phyloP scores from a whole-genome alignment of 1,139 yeast species.

The Eremothecium gossypii region DNA sequence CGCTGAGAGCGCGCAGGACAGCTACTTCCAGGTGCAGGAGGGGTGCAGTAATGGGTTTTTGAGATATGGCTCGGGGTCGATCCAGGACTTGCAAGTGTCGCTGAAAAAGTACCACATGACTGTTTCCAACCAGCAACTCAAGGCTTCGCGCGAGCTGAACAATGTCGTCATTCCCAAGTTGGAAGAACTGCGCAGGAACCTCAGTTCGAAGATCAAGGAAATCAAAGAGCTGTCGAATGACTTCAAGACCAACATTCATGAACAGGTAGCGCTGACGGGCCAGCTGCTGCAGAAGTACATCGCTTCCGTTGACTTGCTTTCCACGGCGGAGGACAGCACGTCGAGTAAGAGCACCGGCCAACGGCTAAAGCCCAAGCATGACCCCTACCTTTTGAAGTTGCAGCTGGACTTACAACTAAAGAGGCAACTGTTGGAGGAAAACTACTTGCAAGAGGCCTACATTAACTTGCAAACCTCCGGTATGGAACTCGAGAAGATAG shows the following conservation, averaged over 20 bases:
- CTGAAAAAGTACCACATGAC: constrained; percentile 39
- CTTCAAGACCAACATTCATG: constrained; percentile 30
- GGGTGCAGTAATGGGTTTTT: constrained; percentile 33
- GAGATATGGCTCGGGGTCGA: constrained; percentile 42
- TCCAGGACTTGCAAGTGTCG: constrained; percentile 41
- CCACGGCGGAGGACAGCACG: constrained; percentile 7
- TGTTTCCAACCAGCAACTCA: constrained; percentile 36
- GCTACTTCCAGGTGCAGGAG: neutral
- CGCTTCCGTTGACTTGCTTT: constrained; percentile 29
- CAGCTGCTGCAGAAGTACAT: constrained; percentile 39
- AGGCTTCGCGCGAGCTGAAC: constrained; percentile 49
- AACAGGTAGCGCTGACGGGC: constrained; percentile 34
- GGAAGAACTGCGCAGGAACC: constrained; percentile 60
- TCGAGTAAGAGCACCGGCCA: constrained; percentile 19
- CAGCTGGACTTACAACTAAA: constrained; percentile 61
- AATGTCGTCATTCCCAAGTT: constrained; percentile 55
- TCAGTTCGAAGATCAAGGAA: constrained; percentile 58
- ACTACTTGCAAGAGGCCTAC: constrained; percentile 60
- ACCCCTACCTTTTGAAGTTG: constrained; percentile 59
- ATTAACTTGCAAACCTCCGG: constrained; percentile 64
- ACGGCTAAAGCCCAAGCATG: constrained; percentile 34
- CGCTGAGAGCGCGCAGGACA: constrained; percentile 1
- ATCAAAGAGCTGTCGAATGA: constrained; percentile 27
- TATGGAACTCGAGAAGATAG: constrained; percentile 59
- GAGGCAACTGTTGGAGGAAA: constrained; percentile 59